Conservation (phyloP, 768 basidiomycete genomes). For the Suillus brevipes region DNA sequence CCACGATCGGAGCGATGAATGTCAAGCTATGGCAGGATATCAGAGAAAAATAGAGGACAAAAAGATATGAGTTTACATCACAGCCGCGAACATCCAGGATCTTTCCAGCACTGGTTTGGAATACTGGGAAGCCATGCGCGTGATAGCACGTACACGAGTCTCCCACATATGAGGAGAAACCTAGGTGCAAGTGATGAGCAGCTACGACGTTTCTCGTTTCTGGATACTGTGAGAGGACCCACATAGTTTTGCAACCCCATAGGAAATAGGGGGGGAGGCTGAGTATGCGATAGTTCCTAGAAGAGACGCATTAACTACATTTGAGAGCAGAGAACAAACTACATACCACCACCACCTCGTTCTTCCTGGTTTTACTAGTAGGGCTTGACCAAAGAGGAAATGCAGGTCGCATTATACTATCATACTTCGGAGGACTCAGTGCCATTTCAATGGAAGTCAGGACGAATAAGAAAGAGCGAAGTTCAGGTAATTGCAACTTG, state of each 20-base stretch:
- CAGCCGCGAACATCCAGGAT: conserved; percentile 37
- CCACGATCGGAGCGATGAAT: conserved; percentile 39
- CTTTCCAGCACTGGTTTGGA: conserved; percentile 47
- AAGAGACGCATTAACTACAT: background rate
- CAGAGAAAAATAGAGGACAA: background rate
- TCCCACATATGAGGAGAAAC: conserved; percentile 47
- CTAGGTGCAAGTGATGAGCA: conserved; percentile 23
- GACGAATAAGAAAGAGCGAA: background rate
- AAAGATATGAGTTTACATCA: conserved; percentile 37
- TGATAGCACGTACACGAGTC: conserved; percentile 40
- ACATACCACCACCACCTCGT: conserved; percentile 29
- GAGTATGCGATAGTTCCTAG: conserved; percentile 37
- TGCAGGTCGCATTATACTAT: background rate
- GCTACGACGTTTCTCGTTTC: background rate
- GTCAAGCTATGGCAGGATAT: conserved; percentile 31
- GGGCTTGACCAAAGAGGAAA: conserved; percentile 12
- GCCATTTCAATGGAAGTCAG: background rate
- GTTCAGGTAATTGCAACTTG: background rate
- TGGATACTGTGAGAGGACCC: conserved; percentile 8
- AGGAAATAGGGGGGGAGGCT: conserved; percentile 34
- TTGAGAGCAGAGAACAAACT: background rate
- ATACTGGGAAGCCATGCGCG: conserved; percentile 38
- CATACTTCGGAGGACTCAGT: conserved; percentile 2
- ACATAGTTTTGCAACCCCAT: conserved; percentile 41
- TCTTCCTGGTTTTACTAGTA: conserved; percentile 18